Evolutionary conservation across 73 alveolate species (phyloP).

Genomic region (Paramecium biaurelia): DNA sequence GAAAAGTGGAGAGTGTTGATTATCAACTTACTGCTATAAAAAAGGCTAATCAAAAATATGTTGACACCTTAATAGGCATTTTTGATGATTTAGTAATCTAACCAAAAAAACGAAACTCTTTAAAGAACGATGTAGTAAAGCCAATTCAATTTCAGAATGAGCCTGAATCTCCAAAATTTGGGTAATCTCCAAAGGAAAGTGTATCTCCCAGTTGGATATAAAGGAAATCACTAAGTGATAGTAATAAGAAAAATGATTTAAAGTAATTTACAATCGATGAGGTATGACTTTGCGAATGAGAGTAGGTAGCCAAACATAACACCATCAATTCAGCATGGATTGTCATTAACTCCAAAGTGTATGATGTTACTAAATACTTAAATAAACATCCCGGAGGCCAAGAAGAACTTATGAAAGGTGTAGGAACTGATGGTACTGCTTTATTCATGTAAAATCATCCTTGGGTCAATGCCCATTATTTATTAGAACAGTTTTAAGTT

Average conservation of each 20-base stretch:
- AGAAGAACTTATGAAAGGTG: constrained; percentile 81
- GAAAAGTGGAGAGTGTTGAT: neutral
- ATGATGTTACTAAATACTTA: constrained; percentile 86
- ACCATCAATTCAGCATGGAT: constrained; percentile 84
- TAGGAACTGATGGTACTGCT: constrained; percentile 93
- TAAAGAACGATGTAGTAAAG: neutral
- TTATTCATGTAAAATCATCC: constrained; percentile 86
- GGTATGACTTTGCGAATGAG: constrained; percentile 57
- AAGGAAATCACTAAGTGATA: neutral
- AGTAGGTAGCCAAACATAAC: constrained; percentile 86
- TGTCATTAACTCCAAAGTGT: constrained; percentile 80
- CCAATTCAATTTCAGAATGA: neutral
- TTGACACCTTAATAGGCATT: neutral
- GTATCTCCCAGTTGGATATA: neutral
- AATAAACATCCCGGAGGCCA: constrained; percentile 95
- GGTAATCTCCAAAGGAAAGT: neutral
- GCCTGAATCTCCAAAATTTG: constrained; percentile 44
- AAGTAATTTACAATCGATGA: constrained; percentile 1
- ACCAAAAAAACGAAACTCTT: constrained; percentile 2
- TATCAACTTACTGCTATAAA: neutral
- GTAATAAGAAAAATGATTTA: neutral
- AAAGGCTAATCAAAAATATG: neutral
- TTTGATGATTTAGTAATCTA: neutral
- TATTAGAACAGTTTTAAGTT: constrained; percentile 80
- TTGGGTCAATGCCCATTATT: constrained; percentile 85